Percentiles rank a stretch among this genome's conserved stretches.
Conservation (phyloP, 768 basidiomycete genomes). For the Xerocomellus chrysenteron region DNA sequence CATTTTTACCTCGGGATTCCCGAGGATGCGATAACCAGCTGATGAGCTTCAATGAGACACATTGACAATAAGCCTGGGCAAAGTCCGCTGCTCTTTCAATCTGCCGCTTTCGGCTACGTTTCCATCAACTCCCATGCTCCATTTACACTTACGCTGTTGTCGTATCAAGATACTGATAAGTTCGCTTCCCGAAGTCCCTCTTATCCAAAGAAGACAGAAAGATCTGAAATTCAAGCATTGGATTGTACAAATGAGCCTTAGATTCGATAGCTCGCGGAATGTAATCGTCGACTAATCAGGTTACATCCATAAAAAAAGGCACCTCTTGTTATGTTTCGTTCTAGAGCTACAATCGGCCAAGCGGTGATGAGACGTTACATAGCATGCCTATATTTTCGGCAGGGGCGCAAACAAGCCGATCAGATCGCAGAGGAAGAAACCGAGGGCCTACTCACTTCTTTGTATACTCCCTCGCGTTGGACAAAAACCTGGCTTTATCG, state of each 20-base stretch:
- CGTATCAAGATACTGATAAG: neutral
- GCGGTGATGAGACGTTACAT: conserved; percentile 11
- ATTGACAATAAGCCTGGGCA: conserved; percentile 1
- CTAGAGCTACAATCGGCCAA: conserved; percentile 13
- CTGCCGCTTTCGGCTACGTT: conserved; percentile 18
- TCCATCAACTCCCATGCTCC: conserved; percentile 3
- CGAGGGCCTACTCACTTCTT: conserved; percentile 59
- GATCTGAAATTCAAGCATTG: conserved; percentile 4
- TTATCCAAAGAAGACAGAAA: conserved; percentile 3
- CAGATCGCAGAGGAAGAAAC: neutral
- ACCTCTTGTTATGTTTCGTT: neutral
- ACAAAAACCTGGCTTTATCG: conserved; percentile 69
- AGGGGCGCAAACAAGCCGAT: neutral
- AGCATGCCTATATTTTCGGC: conserved; percentile 17
- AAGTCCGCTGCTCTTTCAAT: conserved; percentile 15
- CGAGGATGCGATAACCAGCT: neutral
- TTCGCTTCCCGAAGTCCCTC: neutral
- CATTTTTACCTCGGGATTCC: conserved; percentile 2
- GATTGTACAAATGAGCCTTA: conserved; percentile 7
- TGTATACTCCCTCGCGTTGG: conserved; percentile 80
- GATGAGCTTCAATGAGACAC: neutral
- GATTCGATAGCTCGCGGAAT: conserved; percentile 5
- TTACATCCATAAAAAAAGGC: neutral
- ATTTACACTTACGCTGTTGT: conserved; percentile 3
- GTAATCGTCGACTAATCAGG: neutral